Percentiles rank a stretch among this genome's conserved stretches.
These are phyloP conservation scores for Pyrenochaeta sp. DNA, from an alignment of 2,329 filamentous ascomycete species.

Conservation along the genomic window DNA sequence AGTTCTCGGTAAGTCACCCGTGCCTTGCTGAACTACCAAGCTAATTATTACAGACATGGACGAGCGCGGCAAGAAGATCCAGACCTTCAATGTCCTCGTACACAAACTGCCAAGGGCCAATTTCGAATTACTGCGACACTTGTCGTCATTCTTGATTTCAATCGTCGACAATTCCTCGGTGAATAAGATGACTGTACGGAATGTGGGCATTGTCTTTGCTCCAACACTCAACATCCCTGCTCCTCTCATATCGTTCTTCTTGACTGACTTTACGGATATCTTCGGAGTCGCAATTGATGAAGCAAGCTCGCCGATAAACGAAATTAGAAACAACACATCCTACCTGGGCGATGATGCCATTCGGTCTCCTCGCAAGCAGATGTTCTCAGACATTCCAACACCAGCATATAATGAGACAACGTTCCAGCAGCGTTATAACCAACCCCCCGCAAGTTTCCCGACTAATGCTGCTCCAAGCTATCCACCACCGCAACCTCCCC, in stretches of 20 bases:
- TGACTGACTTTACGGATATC: slow-evolving; percentile 87
- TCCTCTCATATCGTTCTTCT: slow-evolving; percentile 89
- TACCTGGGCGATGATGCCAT: slow-evolving; percentile 63
- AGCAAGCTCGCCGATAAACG: slow-evolving; percentile 54
- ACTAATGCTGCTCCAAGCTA: slow-evolving; percentile 26
- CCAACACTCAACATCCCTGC: slow-evolving; percentile 96
- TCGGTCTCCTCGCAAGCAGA: slow-evolving; percentile 69
- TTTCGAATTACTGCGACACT: slow-evolving; percentile 78
- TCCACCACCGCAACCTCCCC: slow-evolving; percentile 34
- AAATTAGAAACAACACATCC: slow-evolving; percentile 52
- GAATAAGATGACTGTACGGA: slow-evolving; percentile 98
- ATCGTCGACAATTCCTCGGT: slow-evolving; percentile 88
- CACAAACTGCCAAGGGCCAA: slow-evolving; percentile 82
- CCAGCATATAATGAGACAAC: slow-evolving; percentile 67
- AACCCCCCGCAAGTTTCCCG: slow-evolving; percentile 33
- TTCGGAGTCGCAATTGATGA: slow-evolving; percentile 75
- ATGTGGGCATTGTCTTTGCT: slow-evolving; percentile 96
- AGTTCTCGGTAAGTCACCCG: slow-evolving; percentile 66
- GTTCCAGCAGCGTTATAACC: slow-evolving; percentile 49
- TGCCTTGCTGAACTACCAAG: slow-evolving; percentile 25
- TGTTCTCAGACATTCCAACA: slow-evolving; percentile 71
- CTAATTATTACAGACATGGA: slow-evolving; percentile 71
- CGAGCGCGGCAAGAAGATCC: slow-evolving; percentile 77
- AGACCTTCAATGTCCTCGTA: slow-evolving; percentile 77
- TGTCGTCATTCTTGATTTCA: slow-evolving; percentile 87